Evolutionary conservation across 352 stramenopile genomes (phyloP), one percentile per base, ranked within the genome.

Genomic region (Globisporangium canariense): DNA sequence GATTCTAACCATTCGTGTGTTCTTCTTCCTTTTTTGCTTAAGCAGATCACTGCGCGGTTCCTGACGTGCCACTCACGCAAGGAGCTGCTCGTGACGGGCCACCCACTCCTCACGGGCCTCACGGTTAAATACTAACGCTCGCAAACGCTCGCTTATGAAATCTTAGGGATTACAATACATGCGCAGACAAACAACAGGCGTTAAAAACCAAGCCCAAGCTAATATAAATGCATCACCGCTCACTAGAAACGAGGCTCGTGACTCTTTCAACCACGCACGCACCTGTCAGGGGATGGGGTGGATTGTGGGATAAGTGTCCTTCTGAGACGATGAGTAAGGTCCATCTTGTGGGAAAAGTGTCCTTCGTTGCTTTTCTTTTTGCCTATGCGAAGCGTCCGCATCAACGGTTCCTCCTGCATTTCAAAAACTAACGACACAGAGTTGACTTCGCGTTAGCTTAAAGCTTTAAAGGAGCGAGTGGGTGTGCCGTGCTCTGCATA

Each of bases 31-130:
- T 28, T 14, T 36, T 61, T 62, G 11, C 8, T 43, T 65, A 18
- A 47, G 18, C 47, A 93, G 78, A 83, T 94, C 61, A 91, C 81
- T 0, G 76, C 78, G 4, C 72, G 82, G 11, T 93, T 91, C 45
- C 69, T 94, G 28, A 90, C 76, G 0, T 75, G 80, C 56, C 86
- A 94, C 62, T 80, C 79, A 1, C 72, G 72, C 13, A 80, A 93
- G 32, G 74, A 89, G 1, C 64, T 94, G 1, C 62, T 91, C 34
- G 71, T 91, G 16, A 77, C 71, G 0, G 86, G 86, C 1, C 83
- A 94, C 40, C 83, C 86, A 28, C 59, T 91, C 47, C 63, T 93
- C 14, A 94, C 83, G 6, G 86, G 86, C 0, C 70, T 94, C 20
- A 93, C 79, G 0, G 70, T 91, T 65, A 83, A 85, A 25, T 89